phyloP scores from a whole-genome alignment of 179 eudicot species.

The Silene coronaria region DNA sequence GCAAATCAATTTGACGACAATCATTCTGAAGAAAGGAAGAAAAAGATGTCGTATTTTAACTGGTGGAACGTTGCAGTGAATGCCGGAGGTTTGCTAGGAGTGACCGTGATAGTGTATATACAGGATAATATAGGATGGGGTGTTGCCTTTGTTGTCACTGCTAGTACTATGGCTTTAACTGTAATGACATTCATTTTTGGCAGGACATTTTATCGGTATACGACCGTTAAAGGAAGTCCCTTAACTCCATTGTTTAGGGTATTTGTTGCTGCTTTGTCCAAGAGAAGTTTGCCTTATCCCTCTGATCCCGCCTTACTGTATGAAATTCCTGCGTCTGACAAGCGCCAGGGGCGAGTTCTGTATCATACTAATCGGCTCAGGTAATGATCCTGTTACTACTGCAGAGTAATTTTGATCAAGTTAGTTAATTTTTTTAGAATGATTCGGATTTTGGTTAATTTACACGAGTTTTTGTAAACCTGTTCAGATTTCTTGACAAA shows the following conservation, averaged over 20 bases:
- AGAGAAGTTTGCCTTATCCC: slow-evolving; percentile 35
- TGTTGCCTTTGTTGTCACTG: slow-evolving; percentile 42
- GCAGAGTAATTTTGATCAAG: too few relatives aligned
- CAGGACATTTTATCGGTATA: slow-evolving; percentile 37
- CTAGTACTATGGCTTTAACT: slow-evolving; percentile 33
- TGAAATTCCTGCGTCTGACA: slow-evolving; percentile 30
- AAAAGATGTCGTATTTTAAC: slow-evolving; percentile 61
- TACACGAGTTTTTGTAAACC: too few relatives aligned
- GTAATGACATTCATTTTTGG: slow-evolving; percentile 38
- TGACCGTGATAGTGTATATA: slow-evolving; percentile 48
- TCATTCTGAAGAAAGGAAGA: slow-evolving; percentile 34
- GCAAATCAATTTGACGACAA: slow-evolving; percentile 68
- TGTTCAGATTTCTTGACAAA: slow-evolving; percentile 51
- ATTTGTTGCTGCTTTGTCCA: slow-evolving; percentile 36
- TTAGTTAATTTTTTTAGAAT: too few relatives aligned
- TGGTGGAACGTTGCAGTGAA: slow-evolving; percentile 60
- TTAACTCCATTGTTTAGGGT: slow-evolving; percentile 58
- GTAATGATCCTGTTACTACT: neutral
- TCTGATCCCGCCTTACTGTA: slow-evolving; percentile 26
- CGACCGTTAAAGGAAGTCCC: slow-evolving; percentile 55
- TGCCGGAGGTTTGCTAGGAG: slow-evolving; percentile 49
- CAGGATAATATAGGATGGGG: slow-evolving; percentile 46
- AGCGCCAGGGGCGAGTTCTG: slow-evolving; percentile 22
- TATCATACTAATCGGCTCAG: slow-evolving; percentile 15
- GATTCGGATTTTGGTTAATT: too few relatives aligned